Base-by-base conservation (phyloP, 805 yeast species). In the Sugiyamaella americana region DNA sequence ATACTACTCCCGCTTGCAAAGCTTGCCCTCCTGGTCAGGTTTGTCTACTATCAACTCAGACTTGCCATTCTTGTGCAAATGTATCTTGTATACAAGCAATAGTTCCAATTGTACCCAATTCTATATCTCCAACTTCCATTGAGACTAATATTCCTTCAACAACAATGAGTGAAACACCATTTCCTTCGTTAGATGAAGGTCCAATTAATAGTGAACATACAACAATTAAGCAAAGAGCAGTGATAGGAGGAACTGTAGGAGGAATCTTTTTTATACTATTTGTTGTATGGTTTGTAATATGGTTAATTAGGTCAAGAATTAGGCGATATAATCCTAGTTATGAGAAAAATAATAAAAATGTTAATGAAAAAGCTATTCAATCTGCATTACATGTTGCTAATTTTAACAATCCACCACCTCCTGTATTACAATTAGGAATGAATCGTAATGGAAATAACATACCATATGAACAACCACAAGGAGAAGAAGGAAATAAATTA, bases 1-100 rank as follows among this genome's bases (percentile, higher is more conserved):
- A 37, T 20, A 22, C 17, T n/a, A 13, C 41, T 10, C 54, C 55
- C 8, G 19, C 16, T 13, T 53, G 57, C 34, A 30, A 35, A n/a
- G 20, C 24, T 17, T 53, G 57, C 40, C 53, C 51, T 13, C 29
- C 20, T 4, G 55, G 47, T 19, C 24, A 45, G 13, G 48, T 46
- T 10, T 53, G 57, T 32, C 20, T 44, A 18, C 37, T 53, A n/a
- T 41, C 57, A 10, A 19, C 48, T 19, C 51, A 49, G 24, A 49
- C 51, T 6, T 53, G 57, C 30, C 30, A 36, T 20, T 18, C 49
- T 4, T 53, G 57, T 41, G 43, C 57, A 4, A 21, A 41, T 10
- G 43, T 43, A 3, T 37, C 48, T 13, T 53, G 57, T 34, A 26
- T 49, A 35, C 20, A 40, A 37, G 44, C 19, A 18, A 24, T 36